Percentiles rank a stretch among this genome's conserved stretches.
These are phyloP conservation scores for Solanum sejunctum DNA, from an alignment of 257 asterid genomes.

Conservation along the genomic window DNA sequence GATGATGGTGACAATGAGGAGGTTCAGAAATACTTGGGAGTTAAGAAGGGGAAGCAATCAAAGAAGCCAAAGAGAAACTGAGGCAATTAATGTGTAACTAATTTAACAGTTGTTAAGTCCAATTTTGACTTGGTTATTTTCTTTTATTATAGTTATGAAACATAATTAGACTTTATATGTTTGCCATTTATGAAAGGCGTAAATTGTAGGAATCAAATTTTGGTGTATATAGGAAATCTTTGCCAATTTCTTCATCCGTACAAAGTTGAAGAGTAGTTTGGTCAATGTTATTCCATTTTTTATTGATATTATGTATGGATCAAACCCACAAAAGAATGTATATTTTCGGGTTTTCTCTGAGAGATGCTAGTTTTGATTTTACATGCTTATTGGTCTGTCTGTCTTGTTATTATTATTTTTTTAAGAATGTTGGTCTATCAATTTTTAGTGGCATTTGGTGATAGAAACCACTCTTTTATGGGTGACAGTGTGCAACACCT, in stretches of 20 bases:
- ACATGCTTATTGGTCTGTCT: too few species aligned
- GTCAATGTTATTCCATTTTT: neutral
- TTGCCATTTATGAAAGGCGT: too few species aligned
- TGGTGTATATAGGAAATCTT: neutral
- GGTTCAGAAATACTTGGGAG: conserved; percentile 23
- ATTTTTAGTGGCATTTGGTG: neutral
- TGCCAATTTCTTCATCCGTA: neutral
- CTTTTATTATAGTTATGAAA: neutral
- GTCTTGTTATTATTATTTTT: too few species aligned
- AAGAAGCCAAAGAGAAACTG: conserved; percentile 34
- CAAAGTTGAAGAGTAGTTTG: neutral
- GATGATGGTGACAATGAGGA: too few species aligned
- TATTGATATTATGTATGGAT: too few species aligned
- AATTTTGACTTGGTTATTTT: neutral
- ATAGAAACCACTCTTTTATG: neutral
- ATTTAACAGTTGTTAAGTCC: neutral
- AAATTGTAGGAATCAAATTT: neutral
- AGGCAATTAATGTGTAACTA: neutral
- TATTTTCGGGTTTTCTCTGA: too few species aligned
- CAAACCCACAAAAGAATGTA: too few species aligned
- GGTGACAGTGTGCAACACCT: neutral
- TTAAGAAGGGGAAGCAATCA: conserved; percentile 29
- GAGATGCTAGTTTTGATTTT: too few species aligned
- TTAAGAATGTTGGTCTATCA: neutral
- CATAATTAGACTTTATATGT: too few species aligned